A percentile compares a stretch with the other conserved stretches of the same genome.
Conservation (phyloP, 1,139 yeast genomes). For the Yamadazyma pseudoaaseri region DNA sequence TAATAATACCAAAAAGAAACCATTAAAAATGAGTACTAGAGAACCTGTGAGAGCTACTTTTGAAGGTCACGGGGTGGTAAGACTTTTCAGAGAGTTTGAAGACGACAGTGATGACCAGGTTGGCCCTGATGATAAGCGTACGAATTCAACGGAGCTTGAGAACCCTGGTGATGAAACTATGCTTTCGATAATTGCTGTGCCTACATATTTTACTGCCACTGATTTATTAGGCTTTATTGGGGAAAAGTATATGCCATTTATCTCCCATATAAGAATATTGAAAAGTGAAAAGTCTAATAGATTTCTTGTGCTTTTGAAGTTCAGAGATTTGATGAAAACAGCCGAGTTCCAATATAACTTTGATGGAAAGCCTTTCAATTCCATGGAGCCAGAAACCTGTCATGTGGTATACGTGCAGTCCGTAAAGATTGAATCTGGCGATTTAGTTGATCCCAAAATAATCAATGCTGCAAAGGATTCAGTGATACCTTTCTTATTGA, state of each 20-base stretch:
- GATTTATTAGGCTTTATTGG: slow-evolving; percentile 83
- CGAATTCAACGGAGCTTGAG: neutral
- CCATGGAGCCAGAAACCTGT: slow-evolving; percentile 88
- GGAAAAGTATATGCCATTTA: slow-evolving; percentile 49
- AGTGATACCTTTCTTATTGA: slow-evolving; percentile 62
- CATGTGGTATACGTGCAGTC: slow-evolving; percentile 70
- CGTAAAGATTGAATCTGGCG: slow-evolving; percentile 31
- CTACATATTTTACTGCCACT: slow-evolving; percentile 83
- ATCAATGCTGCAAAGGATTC: slow-evolving; percentile 24
- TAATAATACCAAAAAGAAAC: slow-evolving; percentile 20
- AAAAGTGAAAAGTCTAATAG: slow-evolving; percentile 68
- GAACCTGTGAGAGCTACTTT: slow-evolving; percentile 59
- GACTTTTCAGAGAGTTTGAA: slow-evolving; percentile 58
- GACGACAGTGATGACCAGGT: slow-evolving; percentile 15
- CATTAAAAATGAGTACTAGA: slow-evolving; percentile 17
- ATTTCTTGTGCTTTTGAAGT: slow-evolving; percentile 76
- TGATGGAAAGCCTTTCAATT: slow-evolving; percentile 76
- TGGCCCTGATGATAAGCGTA: neutral
- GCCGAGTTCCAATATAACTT: slow-evolving; percentile 60
- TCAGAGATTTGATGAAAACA: slow-evolving; percentile 55
- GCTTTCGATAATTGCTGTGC: slow-evolving; percentile 79
- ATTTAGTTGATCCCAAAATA: slow-evolving; percentile 10
- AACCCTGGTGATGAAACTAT: slow-evolving; percentile 56
- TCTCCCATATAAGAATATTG: slow-evolving; percentile 73
- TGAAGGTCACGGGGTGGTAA: slow-evolving; percentile 71